Evolutionary conservation across 129 eudicot genomes (phyloP), one percentile per base, ranked within the genome.

Genomic region (Sambucus nigra): DNA sequence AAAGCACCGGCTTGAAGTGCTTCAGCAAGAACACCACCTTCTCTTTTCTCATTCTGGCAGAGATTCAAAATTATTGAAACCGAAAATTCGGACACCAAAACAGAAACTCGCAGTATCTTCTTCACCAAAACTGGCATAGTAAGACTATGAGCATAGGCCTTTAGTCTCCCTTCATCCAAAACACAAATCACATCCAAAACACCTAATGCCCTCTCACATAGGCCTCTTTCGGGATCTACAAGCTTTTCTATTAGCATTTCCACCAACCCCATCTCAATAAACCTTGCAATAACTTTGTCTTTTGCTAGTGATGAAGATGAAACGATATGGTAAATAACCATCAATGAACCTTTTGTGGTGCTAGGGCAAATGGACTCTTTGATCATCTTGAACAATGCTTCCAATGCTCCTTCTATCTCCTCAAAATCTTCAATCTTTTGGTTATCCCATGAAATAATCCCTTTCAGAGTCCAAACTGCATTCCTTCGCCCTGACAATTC

Each of bases 1-100:
- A 83, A 79, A 26, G 79, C 84, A 21, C 94, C 94, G 0, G 73
- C 66, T 76, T 70, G 71, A 51, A 79, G 69, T 13, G 84, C 87
- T 67, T 76, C 84, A 14, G 59, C 68, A 24, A 73, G 29, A 28
- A 59, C 67, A 24, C 55, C 76, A 25, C 64, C 25, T 25, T 65
- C 76, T 26, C 68, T 54, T 26, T 67, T 50, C 22, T 69, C 86
- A 59, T 67, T 66, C 63, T 67, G 76, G 28, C 80, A 53, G 33
- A 82, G 47, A 50, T 49, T 74, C 86, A 82, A 82, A 7, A 78
- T 49, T 27, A 78, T 59, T 14, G 82, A 71, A 55, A 78, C 73
- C 4, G 86, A 71, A 61, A 78, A 71, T 61, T 78, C 86, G 0
- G 82, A 74, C 0, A 77, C 82, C 69, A 75, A 44, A 49, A 74